Percentiles rank a stretch among this genome's conserved stretches.
Evolutionary conservation across 106 monocot species (phyloP).

Genomic region (Hemerocallis citrina): DNA sequence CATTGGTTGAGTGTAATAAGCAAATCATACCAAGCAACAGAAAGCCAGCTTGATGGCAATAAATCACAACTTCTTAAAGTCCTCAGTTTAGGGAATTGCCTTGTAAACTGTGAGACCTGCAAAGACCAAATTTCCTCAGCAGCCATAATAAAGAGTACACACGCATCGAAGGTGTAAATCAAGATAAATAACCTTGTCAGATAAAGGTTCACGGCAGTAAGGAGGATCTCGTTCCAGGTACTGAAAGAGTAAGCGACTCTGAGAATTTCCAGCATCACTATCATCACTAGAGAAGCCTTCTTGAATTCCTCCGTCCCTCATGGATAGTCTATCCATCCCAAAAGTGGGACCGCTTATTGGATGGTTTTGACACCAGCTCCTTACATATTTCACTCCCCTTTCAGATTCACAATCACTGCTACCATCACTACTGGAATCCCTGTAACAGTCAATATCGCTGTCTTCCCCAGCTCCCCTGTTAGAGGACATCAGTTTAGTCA

Average conservation of each 20-base stretch:
- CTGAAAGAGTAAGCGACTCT: slow-evolving; percentile 39
- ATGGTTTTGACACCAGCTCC: slow-evolving; percentile 9
- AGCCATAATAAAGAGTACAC: background rate
- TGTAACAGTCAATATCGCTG: slow-evolving; percentile 39
- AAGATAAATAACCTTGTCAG: slow-evolving; percentile 49
- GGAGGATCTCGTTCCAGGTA: slow-evolving; percentile 58
- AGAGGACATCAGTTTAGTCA: slow-evolving; percentile 1
- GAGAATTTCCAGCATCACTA: slow-evolving; percentile 37
- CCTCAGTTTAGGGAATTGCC: slow-evolving; percentile 34
- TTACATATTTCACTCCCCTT: slow-evolving; percentile 23
- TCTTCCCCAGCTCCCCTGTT: slow-evolving; percentile 43
- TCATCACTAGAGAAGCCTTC: slow-evolving; percentile 58
- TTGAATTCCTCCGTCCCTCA: slow-evolving; percentile 11
- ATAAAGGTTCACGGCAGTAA: slow-evolving; percentile 57
- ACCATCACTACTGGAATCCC: slow-evolving; percentile 56
- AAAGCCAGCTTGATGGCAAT: slow-evolving; percentile 64
- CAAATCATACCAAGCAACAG: slow-evolving; percentile 67
- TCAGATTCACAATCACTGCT: slow-evolving; percentile 70
- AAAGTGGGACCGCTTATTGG: background rate
- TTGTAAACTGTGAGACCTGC: slow-evolving; percentile 54
- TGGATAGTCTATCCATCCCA: slow-evolving; percentile 26
- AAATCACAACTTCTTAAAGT: slow-evolving; percentile 66
- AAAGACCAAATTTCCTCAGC: slow-evolving; percentile 4
- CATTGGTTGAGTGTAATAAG: background rate
- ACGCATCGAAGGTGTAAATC: background rate